A percentile compares a stretch with the other conserved stretches of the same genome.
phyloP scores from a whole-genome alignment of 225 moss, liverwort and hornwort genomes.

The Bryum argenteum region DNA sequence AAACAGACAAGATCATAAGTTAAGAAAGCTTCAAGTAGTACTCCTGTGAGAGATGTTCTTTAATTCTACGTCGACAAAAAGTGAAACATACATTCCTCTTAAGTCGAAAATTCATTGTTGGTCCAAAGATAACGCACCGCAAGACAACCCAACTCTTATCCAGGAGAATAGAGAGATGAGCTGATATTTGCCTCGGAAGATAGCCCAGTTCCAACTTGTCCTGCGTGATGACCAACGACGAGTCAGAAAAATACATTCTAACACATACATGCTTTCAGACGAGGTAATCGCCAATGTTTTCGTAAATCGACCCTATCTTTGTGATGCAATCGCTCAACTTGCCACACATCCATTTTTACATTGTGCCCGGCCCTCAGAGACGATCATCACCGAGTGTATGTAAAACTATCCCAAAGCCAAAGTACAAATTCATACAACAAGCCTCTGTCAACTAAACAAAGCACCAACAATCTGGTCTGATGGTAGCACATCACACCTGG shows the following conservation, averaged over 20 bases:
- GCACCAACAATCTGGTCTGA: neutral
- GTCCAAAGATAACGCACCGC: constrained; percentile 42
- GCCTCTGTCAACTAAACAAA: neutral
- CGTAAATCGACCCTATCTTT: no score
- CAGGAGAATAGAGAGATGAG: constrained; percentile 57
- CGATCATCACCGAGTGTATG: no score
- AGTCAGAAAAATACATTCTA: no score
- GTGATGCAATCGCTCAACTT: no score
- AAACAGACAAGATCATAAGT: constrained; percentile 13
- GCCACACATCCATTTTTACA: no score
- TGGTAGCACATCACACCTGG: constrained; percentile 36
- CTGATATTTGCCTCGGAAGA: no score
- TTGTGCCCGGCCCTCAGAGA: no score
- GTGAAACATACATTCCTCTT: neutral
- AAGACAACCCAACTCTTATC: constrained; percentile 63
- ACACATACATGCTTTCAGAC: constrained; percentile 19
- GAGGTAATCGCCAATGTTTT: no score
- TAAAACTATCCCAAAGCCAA: no score
- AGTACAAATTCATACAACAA: no score
- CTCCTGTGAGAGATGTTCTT: neutral
- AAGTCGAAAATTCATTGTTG: neutral
- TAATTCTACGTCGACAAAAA: neutral
- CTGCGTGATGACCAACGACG: constrained; percentile 61
- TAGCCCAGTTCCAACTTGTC: constrained; percentile 64
- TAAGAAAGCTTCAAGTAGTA: constrained; percentile 1